These are phyloP conservation scores for Cryptococcus sp. DNA, from an alignment of 1,284 basidiomycete species.

Conservation along the genomic window DNA sequence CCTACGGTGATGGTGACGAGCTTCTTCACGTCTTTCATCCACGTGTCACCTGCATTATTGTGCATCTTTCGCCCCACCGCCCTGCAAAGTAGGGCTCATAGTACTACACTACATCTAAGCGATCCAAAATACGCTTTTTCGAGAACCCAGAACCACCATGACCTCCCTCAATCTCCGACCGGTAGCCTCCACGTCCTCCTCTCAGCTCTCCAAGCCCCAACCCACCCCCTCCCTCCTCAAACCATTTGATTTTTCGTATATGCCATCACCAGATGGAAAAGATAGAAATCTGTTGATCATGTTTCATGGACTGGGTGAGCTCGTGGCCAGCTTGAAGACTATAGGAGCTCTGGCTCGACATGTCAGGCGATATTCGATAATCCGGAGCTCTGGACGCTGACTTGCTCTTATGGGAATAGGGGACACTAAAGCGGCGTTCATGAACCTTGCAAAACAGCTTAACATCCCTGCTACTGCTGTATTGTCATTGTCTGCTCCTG, in stretches of 20 bases:
- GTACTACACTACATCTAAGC: too few species aligned
- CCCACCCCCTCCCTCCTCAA: conserved; percentile 24
- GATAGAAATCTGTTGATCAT: conserved; percentile 84
- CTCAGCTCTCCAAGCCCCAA: conserved; percentile 14
- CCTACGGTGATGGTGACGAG: too few species aligned
- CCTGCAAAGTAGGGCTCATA: too few species aligned
- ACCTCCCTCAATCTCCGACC: conserved; percentile 34
- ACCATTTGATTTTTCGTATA: conserved; percentile 43
- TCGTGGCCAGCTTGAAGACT: not conserved
- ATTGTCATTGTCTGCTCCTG: conserved; percentile 72
- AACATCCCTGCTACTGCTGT: conserved; percentile 83
- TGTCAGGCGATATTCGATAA: too few species aligned
- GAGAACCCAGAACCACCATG: too few species aligned
- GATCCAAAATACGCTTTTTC: too few species aligned
- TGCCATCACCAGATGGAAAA: conserved; percentile 59
- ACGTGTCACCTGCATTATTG: too few species aligned
- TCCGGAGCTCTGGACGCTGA: too few species aligned
- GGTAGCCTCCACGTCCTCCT: conserved; percentile 11
- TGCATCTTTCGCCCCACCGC: too few species aligned
- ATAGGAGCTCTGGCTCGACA: too few species aligned
- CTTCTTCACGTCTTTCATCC: too few species aligned
- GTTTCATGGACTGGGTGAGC: conserved; percentile 77
- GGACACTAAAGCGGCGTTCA: conserved; percentile 74
- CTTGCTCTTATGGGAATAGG: conserved; percentile 53
- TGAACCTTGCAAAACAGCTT: conserved; percentile 65